A percentile compares a stretch with the other conserved stretches of the same genome.
These are phyloP conservation scores for Cladophialophora yegresii DNA, from an alignment of 2,329 filamentous ascomycete genomes.

Conservation along the genomic window DNA sequence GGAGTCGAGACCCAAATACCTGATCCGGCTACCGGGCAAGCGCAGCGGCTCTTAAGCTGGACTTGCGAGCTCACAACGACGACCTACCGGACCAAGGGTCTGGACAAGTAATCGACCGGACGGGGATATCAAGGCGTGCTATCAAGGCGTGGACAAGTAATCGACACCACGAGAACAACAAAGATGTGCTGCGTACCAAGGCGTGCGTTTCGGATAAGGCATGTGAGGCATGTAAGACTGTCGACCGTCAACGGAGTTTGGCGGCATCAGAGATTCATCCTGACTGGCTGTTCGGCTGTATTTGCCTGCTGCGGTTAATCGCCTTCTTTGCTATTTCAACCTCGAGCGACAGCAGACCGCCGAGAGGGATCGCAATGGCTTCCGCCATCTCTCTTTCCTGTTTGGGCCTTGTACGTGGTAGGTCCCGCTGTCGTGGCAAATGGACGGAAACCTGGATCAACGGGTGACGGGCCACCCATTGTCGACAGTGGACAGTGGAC, in stretches of 20 bases:
- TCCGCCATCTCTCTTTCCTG: conserved; percentile 22
- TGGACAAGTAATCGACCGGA: neutral
- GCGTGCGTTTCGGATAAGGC: neutral
- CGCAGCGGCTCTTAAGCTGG: neutral
- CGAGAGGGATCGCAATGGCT: neutral
- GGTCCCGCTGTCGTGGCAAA: neutral
- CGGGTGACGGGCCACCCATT: neutral
- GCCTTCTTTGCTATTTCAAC: conserved; percentile 10
- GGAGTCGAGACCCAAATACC: conserved; percentile 29
- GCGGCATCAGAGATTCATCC: neutral
- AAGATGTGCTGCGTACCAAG: too few species aligned
- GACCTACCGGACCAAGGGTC: neutral
- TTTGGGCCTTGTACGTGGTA: conserved; percentile 11
- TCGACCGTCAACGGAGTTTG: conserved; percentile 10
- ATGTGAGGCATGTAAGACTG: neutral
- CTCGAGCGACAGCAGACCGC: neutral
- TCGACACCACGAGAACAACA: too few species aligned
- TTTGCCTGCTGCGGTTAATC: conserved; percentile 5
- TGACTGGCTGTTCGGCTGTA: conserved; percentile 18
- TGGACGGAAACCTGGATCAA: neutral
- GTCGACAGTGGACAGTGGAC: neutral
- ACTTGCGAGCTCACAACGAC: neutral
- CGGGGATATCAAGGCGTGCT: neutral
- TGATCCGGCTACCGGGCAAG: conserved; percentile 29
- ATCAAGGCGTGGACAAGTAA: too few species aligned